phyloP scores from a whole-genome alignment of 176 grass and related monocot genomes.

The Oryza brachyantha region DNA sequence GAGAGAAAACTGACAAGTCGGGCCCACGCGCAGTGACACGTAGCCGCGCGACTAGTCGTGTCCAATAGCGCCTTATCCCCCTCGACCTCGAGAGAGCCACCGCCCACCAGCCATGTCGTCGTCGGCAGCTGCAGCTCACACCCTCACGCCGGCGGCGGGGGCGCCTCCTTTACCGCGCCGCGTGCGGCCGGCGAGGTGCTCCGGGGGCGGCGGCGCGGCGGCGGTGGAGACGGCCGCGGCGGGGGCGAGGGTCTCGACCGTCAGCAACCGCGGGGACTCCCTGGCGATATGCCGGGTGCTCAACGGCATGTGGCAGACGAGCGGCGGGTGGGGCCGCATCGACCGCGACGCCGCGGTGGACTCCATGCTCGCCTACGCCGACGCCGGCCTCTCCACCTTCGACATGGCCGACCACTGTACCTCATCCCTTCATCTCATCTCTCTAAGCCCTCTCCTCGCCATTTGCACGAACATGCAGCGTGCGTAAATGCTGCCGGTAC shows the following conservation, averaged over 20 bases:
- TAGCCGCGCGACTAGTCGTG: background rate
- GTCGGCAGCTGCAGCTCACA: conserved; percentile 11
- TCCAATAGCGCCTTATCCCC: conserved; percentile 15
- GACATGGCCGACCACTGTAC: conserved; percentile 97
- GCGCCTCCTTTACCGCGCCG: background rate
- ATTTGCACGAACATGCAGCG: conserved; percentile 13
- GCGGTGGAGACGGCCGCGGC: conserved; percentile 22
- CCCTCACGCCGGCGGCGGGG: conserved; percentile 15
- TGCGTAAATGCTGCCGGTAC: background rate
- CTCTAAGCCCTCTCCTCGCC: background rate
- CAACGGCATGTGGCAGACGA: conserved; percentile 98
- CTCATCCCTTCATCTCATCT: background rate
- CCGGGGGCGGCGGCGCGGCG: conserved; percentile 11
- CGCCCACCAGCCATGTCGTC: conserved; percentile 33
- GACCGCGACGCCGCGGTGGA: conserved; percentile 79
- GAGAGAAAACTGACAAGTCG: background rate
- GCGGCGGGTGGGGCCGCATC: conserved; percentile 83
- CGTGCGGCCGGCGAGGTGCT: background rate
- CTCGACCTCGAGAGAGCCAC: background rate
- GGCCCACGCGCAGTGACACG: background rate
- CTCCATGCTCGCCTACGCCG: conserved; percentile 79
- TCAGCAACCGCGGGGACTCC: conserved; percentile 55
- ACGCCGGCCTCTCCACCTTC: conserved; percentile 83
- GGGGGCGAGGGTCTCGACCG: conserved; percentile 28
- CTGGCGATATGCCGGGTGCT: conserved; percentile 89